Conservation (phyloP, 1,284 basidiomycete species). For the Trichosporon ovoides region DNA sequence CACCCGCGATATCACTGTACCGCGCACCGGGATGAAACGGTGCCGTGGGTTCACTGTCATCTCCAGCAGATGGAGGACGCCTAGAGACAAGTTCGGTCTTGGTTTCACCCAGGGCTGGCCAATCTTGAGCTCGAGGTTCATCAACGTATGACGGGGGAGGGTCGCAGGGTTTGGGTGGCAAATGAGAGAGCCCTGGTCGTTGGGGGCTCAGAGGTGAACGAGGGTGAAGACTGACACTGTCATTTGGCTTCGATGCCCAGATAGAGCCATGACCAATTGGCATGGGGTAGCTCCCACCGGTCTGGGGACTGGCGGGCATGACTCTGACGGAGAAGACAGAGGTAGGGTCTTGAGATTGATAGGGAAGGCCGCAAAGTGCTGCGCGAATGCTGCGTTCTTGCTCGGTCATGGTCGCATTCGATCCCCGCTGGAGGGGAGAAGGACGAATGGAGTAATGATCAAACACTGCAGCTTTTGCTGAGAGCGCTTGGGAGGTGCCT, state of each 20-base stretch:
- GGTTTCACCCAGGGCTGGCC: neutral
- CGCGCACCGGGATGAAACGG: neutral
- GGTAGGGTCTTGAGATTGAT: neutral
- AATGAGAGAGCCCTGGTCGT: neutral
- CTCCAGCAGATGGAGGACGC: neutral
- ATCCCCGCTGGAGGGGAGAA: neutral
- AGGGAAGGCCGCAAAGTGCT: slow-evolving; percentile 1
- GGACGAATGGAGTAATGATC: too few relatives aligned
- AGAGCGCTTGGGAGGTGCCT: neutral
- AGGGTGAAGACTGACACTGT: neutral
- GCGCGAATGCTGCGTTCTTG: slow-evolving; percentile 2
- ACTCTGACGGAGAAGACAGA: neutral
- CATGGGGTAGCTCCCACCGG: neutral
- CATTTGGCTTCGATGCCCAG: neutral
- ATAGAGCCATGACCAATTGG: neutral
- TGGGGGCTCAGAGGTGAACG: neutral
- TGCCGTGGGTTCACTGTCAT: neutral
- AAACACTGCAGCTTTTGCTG: neutral
- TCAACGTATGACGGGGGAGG: neutral
- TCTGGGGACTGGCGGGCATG: neutral
- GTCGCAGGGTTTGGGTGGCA: slow-evolving; percentile 3
- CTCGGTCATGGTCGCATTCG: neutral
- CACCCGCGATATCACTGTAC: neutral
- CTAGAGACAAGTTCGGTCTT: neutral
- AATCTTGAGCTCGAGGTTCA: neutral